phyloP scores from a whole-genome alignment of 495 filamentous ascomycete species.

The Lasiosphaeriaceae sp. region DNA sequence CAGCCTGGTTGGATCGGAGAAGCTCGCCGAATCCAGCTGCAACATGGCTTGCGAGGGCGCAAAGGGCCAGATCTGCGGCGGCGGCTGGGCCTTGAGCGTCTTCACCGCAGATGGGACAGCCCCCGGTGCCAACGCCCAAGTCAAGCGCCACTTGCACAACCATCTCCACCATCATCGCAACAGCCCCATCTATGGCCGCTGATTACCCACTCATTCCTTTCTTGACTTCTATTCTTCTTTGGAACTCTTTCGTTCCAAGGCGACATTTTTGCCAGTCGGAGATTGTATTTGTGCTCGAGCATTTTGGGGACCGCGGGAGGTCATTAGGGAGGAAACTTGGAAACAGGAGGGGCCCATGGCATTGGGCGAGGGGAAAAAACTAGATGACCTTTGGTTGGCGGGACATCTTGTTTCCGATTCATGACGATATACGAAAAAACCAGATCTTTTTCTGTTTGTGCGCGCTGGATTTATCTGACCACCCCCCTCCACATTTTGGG shows the following conservation, averaged over 20 bases:
- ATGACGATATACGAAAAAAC: too few relatives aligned
- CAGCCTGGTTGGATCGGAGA: constrained; percentile 30
- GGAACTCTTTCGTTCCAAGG: neutral
- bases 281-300: neutral
- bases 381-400: too few relatives aligned
- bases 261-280: too few relatives aligned
- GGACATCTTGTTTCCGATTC: too few relatives aligned
- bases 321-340: too few relatives aligned
- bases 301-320: too few relatives aligned
- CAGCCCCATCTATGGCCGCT: neutral
- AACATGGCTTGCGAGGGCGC: constrained; percentile 44
- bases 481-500: too few relatives aligned
- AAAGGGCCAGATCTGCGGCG: constrained; percentile 42
- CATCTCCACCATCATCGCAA: constrained; percentile 2
- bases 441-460: too few relatives aligned
- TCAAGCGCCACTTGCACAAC: constrained; percentile 19
- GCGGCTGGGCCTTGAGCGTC: constrained; percentile 37
- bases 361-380: too few relatives aligned
- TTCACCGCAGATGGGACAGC: constrained; percentile 32
- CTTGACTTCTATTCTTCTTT: neutral
- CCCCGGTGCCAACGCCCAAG: neutral
- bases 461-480: neutral
- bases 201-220: neutral
- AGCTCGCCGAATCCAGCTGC: constrained; percentile 41
- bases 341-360: too few relatives aligned